Base-by-base conservation (phyloP, 306 rosid genomes). In the Gastrolobium bilobum region DNA sequence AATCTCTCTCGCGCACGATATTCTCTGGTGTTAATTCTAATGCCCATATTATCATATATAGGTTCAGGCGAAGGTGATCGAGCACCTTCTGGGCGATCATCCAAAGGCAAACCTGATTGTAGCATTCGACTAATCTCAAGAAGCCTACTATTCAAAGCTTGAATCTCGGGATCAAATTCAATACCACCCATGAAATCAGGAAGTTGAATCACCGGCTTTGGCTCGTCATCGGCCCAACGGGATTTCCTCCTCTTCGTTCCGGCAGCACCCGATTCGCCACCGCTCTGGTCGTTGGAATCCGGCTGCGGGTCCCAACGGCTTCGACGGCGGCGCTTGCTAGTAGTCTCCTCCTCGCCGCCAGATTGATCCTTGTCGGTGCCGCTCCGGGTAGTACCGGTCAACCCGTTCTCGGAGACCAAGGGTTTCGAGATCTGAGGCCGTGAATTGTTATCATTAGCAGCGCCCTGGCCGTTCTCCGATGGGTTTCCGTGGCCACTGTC, bases 261-360 rank as follows among this genome's bases (percentile, higher is more conserved):
- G 7, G 83, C 35, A 0, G 83, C 35, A 1, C 97, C 99, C 0
- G 86, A 20, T 11, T 89, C 99, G 3, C 81, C 86, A 0, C 91
- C 91, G 5, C 75, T 88, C 88, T 84, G 91, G 8, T 84, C 89
- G 29, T 91, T 93, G 5, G 91, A 79, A 29, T 95, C 99, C 0
- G 98, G 99, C 69, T 93, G 99, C 4, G 99, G 99, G 10, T 95
- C 99, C 99, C 99, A 95, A 1, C 99, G 88, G 68, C 99, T 95
- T 0, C 98, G 88, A 0, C 97, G 92, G 5, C 96, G 89, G 0
- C 98, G 92, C 48, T 85, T 85, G 83, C 99, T 90, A 0, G 94
- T 83, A 14, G 99, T 89, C 79, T 95, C 99, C 64, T 93, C 99
- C 77, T 92, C 98, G 0, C 99, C 99, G 2, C 96, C 98, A n/a